Evolutionary conservation across 352 stramenopile genomes (phyloP).

Genomic region (Pythium plurisporium): DNA sequence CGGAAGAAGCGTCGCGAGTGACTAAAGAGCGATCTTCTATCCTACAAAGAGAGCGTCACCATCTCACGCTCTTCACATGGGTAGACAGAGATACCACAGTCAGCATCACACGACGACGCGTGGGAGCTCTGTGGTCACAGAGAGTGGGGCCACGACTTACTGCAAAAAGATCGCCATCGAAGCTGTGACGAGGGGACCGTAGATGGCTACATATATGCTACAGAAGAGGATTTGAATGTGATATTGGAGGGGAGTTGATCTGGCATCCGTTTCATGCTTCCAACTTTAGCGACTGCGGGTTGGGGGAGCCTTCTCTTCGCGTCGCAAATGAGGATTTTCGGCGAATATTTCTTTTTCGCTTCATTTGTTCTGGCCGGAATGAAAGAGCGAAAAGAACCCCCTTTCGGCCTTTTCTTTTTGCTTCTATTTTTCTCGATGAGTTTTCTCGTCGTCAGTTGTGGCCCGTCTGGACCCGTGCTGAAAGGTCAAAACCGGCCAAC

Average conservation of each 20-base stretch:
- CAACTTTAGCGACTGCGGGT: conserved; percentile 7
- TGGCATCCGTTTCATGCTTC: background rate
- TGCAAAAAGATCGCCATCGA: background rate
- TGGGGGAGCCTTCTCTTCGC: background rate
- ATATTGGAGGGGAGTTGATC: background rate
- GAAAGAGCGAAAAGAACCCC: background rate
- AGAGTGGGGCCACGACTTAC: background rate
- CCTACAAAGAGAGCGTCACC: too few species aligned
- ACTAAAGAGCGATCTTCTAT: too few species aligned
- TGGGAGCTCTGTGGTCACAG: background rate
- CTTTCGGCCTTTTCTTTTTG: conserved; percentile 11
- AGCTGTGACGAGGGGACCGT: background rate
- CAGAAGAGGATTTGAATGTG: background rate
- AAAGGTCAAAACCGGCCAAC: background rate
- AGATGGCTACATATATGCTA: conserved; percentile 2
- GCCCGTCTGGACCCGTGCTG: background rate
- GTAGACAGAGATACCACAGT: too few species aligned
- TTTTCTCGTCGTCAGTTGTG: background rate
- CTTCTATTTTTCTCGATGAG: conserved; percentile 20
- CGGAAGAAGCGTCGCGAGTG: too few species aligned
- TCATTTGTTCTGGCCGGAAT: background rate
- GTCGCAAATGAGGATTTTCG: background rate
- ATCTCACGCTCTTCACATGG: too few species aligned
- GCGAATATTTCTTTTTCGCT: background rate
- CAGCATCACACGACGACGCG: too few species aligned